Conservation (phyloP, 495 filamentous ascomycete species). For the Saxophila tyrrhenica region DNA sequence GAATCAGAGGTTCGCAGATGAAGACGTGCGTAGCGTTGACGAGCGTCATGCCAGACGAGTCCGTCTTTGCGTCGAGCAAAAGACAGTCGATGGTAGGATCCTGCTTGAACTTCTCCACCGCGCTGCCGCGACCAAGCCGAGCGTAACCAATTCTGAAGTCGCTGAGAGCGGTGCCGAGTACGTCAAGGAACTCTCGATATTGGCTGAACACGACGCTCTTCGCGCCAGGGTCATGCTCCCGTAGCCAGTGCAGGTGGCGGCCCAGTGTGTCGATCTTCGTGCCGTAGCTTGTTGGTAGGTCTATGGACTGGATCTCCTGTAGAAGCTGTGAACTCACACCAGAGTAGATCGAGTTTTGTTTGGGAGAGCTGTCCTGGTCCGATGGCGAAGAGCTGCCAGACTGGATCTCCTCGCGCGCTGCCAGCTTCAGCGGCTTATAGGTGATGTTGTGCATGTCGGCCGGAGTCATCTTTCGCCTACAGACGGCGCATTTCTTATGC, state of each 20-base stretch:
- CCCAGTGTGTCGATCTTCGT: slow-evolving; percentile 83
- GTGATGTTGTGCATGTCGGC: slow-evolving; percentile 71
- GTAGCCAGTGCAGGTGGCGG: slow-evolving; percentile 74
- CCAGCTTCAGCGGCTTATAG: slow-evolving; percentile 60
- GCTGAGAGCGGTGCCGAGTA: slow-evolving; percentile 55
- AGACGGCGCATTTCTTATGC: slow-evolving; percentile 38
- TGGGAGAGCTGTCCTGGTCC: slow-evolving; percentile 6
- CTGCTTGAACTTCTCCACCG: slow-evolving; percentile 57
- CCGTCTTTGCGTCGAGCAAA: slow-evolving; percentile 74
- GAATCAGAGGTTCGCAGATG: slow-evolving; percentile 84
- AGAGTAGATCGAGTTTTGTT: slow-evolving; percentile 54
- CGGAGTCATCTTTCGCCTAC: slow-evolving; percentile 52
- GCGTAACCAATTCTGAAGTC: slow-evolving; percentile 59
- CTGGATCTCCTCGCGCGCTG: slow-evolving; percentile 53
- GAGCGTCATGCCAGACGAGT: slow-evolving; percentile 78
- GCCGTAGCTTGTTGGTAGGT: slow-evolving; percentile 64
- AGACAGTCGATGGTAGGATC: slow-evolving; percentile 74
- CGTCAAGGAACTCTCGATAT: slow-evolving; percentile 65
- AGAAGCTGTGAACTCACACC: slow-evolving; percentile 59
- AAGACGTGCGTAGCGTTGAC: slow-evolving; percentile 92
- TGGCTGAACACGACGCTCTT: slow-evolving; percentile 91
- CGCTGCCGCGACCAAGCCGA: slow-evolving; percentile 36
- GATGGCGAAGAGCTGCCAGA: slow-evolving; percentile 16
- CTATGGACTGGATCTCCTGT: slow-evolving; percentile 70
- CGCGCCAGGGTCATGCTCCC: slow-evolving; percentile 69